phyloP scores from a whole-genome alignment of 208 protist genomes.

The Wallacemonas rigidus region DNA sequence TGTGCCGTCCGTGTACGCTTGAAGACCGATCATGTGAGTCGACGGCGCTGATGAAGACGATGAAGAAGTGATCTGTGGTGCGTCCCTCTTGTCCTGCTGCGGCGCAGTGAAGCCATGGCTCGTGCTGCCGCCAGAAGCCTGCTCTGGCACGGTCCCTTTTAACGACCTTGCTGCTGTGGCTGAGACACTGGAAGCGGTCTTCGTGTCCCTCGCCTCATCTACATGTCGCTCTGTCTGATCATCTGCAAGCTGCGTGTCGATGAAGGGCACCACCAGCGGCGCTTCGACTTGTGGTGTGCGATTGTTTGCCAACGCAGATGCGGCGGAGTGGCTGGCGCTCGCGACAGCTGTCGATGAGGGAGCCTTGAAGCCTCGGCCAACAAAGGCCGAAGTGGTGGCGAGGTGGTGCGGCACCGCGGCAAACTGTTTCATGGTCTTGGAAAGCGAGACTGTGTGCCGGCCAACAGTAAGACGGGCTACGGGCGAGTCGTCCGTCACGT shows the following conservation, averaged over 20 bases:
- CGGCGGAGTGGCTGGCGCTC: too few species aligned
- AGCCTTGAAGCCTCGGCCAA: constrained; percentile 8
- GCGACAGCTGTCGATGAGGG: constrained; percentile 3
- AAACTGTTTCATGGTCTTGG: constrained; percentile 15
- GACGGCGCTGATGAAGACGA: too few species aligned
- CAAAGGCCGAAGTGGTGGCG: constrained; percentile 7
- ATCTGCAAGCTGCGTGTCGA: constrained; percentile 7
- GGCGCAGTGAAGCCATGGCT: too few species aligned
- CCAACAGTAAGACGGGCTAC: neutral
- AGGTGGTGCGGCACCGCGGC: constrained; percentile 2
- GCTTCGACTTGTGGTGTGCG: neutral
- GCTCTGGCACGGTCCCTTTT: too few species aligned
- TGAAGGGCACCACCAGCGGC: constrained; percentile 1
- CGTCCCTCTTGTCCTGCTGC: too few species aligned
- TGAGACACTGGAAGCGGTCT: neutral
- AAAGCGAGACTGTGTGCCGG: constrained; percentile 12
- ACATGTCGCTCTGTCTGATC: neutral
- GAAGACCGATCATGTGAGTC: too few species aligned
- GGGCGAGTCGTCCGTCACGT: constrained; percentile 2
- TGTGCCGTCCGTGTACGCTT: constrained; percentile 1
- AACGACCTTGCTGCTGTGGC: too few species aligned
- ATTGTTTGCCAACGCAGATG: too few species aligned
- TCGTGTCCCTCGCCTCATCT: neutral
- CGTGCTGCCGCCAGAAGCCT: too few species aligned
- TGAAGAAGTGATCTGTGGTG: too few species aligned